Base-by-base conservation (phyloP, 1,284 basidiomycete species). In the Kwoniella shivajii region DNA sequence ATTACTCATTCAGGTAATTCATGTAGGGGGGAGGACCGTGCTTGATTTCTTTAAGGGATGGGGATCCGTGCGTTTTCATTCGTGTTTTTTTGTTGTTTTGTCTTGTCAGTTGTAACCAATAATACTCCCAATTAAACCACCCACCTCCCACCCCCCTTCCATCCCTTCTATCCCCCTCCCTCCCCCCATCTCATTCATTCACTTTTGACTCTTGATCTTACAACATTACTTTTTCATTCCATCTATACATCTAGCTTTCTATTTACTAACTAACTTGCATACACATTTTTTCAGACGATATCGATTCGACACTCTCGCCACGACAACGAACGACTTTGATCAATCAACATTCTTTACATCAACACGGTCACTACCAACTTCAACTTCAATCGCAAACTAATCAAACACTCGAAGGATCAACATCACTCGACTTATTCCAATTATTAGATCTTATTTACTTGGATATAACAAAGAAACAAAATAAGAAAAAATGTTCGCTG, bases 401-500 rank as follows among this genome's bases (percentile, higher is more conserved):
- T 26, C n/a, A 22, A 7, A 24, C 43, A 45, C 29, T 24, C 22
- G 27, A 45, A 45, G 9, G 24, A 47, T 30, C 29, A 20, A 26
- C 18, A 39, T 20, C 36, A 22, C n/a, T n/a, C n/a, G n/a, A n/a
- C n/a, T n/a, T n/a, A n/a, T n/a, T n/a, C n/a, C n/a, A n/a, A 36
- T 34, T 36, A 4, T 24, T 7, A 47, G 18, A 47, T 10, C 0
- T 22, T 1, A 47, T 31, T 45, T 11, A 44, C 2, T 20, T 36
- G 24, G 1, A 30, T 24, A 22, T 33, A 11, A n/a, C 48, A 11
- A 34, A 11, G 41, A 31, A 9, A 49, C 36, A 33, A 50, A 11
- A 37, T 27, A 33, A 46, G 13, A 41, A 37, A 61, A 49, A 33
- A 68, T 69, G 69, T 66, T 69, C 60, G 65, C 61, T 37, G 55